These are phyloP conservation scores for Schizophyllum commune DNA, from an alignment of 1,284 basidiomycete species.

Conservation along the genomic window DNA sequence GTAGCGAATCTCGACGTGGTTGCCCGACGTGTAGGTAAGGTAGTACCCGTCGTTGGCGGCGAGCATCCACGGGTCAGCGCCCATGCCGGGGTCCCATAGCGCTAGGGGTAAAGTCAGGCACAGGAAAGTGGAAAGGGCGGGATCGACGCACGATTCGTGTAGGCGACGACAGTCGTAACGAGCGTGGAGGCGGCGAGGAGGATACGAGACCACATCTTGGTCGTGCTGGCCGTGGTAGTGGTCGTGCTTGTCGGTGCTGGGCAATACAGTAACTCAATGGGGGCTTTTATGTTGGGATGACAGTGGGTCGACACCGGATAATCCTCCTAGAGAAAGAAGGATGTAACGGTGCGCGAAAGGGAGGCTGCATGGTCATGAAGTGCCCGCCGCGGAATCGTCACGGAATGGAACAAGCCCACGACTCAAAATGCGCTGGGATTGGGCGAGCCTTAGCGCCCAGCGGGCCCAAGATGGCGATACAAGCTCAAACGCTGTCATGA, in stretches of 20 bases:
- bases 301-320: neutral
- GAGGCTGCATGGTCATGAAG: neutral
- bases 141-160: slow-evolving; percentile 44
- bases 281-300: neutral
- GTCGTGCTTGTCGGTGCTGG: neutral
- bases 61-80: slow-evolving; percentile 10
- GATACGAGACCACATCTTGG: neutral
- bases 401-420: neutral
- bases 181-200: neutral
- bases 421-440: neutral
- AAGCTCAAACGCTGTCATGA: neutral
- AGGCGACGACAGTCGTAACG: neutral
- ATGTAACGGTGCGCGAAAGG: neutral
- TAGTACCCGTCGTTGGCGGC: slow-evolving; percentile 6
- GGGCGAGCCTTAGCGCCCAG: neutral
- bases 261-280: neutral
- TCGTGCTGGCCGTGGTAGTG: neutral
- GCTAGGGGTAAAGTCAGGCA: slow-evolving; percentile 72
- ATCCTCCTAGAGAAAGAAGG: neutral
- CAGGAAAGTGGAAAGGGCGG: slow-evolving; percentile 84
- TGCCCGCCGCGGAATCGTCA: neutral
- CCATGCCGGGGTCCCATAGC: slow-evolving; percentile 1
- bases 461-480: neutral
- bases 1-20: slow-evolving; percentile 6
- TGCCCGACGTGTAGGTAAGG: slow-evolving; percentile 7